These are phyloP conservation scores for Metarhizium brunneum DNA, from an alignment of 2,329 filamentous ascomycete genomes.

Conservation along the genomic window DNA sequence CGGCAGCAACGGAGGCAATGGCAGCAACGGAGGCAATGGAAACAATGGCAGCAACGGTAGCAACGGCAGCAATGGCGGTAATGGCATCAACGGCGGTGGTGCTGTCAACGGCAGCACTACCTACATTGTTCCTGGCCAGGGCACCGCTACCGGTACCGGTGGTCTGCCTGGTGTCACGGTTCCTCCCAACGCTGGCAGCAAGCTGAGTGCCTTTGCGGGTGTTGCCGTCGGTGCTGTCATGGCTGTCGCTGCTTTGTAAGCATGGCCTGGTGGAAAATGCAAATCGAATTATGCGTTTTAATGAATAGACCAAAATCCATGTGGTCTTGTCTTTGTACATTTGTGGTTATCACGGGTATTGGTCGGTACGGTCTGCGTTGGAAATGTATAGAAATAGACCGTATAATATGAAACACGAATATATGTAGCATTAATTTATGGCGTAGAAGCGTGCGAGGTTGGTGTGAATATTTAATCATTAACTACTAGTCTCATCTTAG, in stretches of 20 bases:
- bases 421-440: no score
- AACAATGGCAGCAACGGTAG: neutral
- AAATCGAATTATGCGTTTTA: neutral
- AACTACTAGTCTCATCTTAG: no score
- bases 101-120: neutral
- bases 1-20: neutral
- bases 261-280: neutral
- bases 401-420: neutral
- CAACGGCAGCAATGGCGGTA: neutral
- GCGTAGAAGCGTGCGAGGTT: no score
- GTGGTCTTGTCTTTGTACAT: neutral
- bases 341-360: neutral
- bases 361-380: neutral
- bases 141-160: neutral
- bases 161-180: neutral
- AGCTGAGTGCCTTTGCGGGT: slow-evolving; percentile 22
- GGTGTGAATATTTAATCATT: no score
- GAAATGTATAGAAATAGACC: neutral
- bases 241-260: slow-evolving; percentile 21
- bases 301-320: neutral
- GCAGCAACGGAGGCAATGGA: neutral
- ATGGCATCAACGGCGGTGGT: neutral
- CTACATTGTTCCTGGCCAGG: neutral
- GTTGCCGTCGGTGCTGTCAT: slow-evolving; percentile 20
- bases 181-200: slow-evolving; percentile 9